Percentiles rank a stretch among this genome's conserved stretches.
These are phyloP conservation scores for Paramecium sonneborni DNA, from an alignment of 73 alveolate species.

Conservation along the genomic window DNA sequence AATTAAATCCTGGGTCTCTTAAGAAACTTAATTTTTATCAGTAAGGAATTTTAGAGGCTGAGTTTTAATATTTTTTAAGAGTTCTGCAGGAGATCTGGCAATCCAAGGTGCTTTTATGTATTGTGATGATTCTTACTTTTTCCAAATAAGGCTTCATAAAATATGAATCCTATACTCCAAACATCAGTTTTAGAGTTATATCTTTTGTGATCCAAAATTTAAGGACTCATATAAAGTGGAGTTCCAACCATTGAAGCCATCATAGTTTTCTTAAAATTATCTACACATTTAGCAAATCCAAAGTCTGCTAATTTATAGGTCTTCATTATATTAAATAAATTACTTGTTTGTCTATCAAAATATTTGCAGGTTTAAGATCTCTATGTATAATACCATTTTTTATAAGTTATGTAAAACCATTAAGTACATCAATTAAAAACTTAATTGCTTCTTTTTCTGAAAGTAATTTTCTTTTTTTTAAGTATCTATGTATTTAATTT, in stretches of 20 bases:
- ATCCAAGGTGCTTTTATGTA: constrained; percentile 40
- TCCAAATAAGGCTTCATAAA: constrained; percentile 80
- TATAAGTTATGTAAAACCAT: constrained; percentile 52
- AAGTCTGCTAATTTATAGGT: constrained; percentile 65
- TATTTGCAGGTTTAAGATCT: constrained; percentile 68
- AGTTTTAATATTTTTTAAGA: constrained; percentile 3
- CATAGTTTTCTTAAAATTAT: constrained; percentile 51
- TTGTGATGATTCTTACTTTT: neutral
- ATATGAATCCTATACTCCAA: constrained; percentile 95
- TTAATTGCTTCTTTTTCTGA: constrained; percentile 60
- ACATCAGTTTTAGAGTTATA: constrained; percentile 93
- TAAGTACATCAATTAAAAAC: constrained; percentile 57
- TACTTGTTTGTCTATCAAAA: constrained; percentile 66
- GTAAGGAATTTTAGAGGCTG: constrained; percentile 32
- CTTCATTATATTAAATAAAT: neutral
- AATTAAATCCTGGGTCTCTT: constrained; percentile 46
- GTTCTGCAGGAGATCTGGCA: constrained; percentile 48
- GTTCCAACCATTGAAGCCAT: constrained; percentile 73
- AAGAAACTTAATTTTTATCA: constrained; percentile 33
- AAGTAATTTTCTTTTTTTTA: constrained; percentile 34
- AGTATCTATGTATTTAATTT: neutral
- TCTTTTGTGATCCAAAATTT: constrained; percentile 87
- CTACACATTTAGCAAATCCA: constrained; percentile 69
- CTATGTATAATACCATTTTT: constrained; percentile 69
- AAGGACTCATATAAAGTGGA: constrained; percentile 87